Conservation (phyloP, 306 rosid species). For the Rosa lucieae region DNA sequence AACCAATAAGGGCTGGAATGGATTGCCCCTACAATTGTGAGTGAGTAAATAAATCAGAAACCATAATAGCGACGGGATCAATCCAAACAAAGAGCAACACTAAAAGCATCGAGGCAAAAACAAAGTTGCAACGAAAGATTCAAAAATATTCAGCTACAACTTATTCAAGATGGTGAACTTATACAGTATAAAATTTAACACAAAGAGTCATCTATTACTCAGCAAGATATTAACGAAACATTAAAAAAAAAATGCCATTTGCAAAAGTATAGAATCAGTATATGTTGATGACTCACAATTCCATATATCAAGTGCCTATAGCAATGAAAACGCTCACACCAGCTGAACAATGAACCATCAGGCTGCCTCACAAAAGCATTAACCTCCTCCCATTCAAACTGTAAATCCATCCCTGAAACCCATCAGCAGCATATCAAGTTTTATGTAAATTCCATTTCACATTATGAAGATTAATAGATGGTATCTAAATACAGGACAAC, state of each 20-base stretch:
- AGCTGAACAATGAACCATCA: constrained; percentile 92
- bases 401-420: constrained; percentile 88
- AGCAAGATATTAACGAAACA: neutral
- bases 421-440: constrained; percentile 19
- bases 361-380: constrained; percentile 89
- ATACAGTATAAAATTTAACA: neutral
- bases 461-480: neutral
- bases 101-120: neutral
- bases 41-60: neutral
- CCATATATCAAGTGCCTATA: constrained; percentile 75
- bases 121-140: neutral
- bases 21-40: neutral
- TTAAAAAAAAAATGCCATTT: neutral
- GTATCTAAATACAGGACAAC: neutral
- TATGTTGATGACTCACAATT: constrained; percentile 59
- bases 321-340: constrained; percentile 90
- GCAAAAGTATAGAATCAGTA: neutral
- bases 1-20: neutral
- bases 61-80: neutral
- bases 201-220: neutral
- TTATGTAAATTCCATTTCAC: neutral
- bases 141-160: neutral
- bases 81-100: neutral
- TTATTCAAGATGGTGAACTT: neutral
- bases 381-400: constrained; percentile 75